Conservation (phyloP, 2,329 filamentous ascomycete species). For the Aspergillus vadensis region DNA sequence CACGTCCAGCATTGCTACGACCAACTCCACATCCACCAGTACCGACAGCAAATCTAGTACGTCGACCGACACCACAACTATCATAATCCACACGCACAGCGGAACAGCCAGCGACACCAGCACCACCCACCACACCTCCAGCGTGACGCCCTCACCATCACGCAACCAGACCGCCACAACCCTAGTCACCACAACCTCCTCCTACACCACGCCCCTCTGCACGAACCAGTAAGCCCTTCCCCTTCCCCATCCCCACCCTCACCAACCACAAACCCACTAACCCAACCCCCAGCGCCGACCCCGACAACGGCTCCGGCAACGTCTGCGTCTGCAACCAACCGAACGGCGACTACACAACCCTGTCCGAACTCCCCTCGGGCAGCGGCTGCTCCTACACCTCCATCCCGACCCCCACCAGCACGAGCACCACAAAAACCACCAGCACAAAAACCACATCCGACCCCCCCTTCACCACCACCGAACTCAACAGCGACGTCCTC, state of each 20-base stretch:
- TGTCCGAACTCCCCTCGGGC: neutral
- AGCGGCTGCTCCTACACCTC: neutral
- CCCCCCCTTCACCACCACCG: neutral
- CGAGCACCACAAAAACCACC: neutral
- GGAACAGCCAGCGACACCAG: neutral
- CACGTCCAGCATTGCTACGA: neutral
- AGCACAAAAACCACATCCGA: neutral
- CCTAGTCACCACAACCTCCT: neutral
- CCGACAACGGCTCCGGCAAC: neutral
- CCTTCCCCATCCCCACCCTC: neutral
- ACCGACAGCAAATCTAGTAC: neutral
- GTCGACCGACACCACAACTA: neutral
- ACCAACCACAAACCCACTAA: neutral
- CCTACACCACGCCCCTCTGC: neutral
- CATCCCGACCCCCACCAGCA: neutral
- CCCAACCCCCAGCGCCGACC: neutral
- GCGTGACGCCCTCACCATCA: neutral
- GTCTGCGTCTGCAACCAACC: neutral
- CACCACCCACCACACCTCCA: neutral
- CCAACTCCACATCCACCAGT: neutral
- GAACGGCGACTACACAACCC: neutral
- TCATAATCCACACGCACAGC: neutral
- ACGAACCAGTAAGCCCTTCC: neutral
- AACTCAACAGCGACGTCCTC: neutral
- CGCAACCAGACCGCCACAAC: conserved; percentile 3